Conservation (phyloP, 2,329 filamentous ascomycete genomes). For the Falciphora oryzae region DNA sequence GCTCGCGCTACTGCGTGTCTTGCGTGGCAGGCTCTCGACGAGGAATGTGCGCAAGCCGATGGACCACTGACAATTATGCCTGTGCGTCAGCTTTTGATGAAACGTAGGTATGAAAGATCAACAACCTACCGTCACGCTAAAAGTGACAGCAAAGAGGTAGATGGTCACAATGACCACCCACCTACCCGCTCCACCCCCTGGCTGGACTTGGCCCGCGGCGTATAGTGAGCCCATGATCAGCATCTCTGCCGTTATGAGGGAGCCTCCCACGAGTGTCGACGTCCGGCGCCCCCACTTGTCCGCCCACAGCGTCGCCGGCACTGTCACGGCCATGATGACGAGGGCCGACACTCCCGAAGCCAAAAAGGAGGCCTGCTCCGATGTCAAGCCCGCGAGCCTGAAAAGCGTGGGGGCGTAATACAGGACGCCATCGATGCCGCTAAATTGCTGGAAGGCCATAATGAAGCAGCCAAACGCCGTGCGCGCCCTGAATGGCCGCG, state of each 20-base stretch:
- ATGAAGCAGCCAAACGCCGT: conserved; percentile 51
- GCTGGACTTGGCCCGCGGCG: conserved; percentile 33
- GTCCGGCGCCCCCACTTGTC: conserved; percentile 51
- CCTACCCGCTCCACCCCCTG: conserved; percentile 30
- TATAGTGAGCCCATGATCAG: conserved; percentile 47
- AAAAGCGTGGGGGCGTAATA: conserved; percentile 59
- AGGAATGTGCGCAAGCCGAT: conserved; percentile 48
- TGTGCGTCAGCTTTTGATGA: no score
- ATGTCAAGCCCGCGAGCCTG: conserved; percentile 50
- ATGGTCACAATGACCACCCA: conserved; percentile 48
- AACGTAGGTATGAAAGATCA: no score
- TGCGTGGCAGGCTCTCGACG: conserved; percentile 50
- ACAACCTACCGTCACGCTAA: conserved; percentile 27
- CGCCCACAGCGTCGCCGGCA: conserved; percentile 48
- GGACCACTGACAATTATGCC: conserved; percentile 32
- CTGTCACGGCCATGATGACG: conserved; percentile 46
- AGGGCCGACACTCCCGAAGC: conserved; percentile 55
- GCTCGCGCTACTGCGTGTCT: conserved; percentile 48
- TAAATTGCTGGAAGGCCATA: conserved; percentile 53
- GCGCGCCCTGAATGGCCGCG: conserved; percentile 33
- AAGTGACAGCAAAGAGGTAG: conserved; percentile 42
- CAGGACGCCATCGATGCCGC: conserved; percentile 55
- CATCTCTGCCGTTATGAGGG: conserved; percentile 44
- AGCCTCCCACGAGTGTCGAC: conserved; percentile 46
- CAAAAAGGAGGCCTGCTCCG: conserved; percentile 46